phyloP scores from a whole-genome alignment of 345 rosid species.

The Lenwebbia sp. region DNA sequence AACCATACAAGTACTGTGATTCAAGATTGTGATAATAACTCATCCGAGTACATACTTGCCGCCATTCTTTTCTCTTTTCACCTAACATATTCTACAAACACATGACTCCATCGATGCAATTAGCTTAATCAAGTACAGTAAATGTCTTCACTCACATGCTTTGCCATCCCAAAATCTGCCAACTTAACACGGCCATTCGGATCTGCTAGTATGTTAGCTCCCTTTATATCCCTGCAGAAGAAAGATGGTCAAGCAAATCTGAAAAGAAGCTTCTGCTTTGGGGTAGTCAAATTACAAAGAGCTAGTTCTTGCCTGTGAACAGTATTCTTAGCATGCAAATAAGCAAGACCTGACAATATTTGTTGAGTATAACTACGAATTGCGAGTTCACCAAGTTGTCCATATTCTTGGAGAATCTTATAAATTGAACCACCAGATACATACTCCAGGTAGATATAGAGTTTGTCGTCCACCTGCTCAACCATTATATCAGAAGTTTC shows the following conservation, averaged over 20 bases:
- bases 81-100: not conserved
- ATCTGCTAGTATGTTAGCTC: conserved; percentile 74
- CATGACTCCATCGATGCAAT: not conserved
- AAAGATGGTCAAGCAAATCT: not conserved
- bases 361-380: conserved; percentile 73
- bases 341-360: conserved; percentile 68
- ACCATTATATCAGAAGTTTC: not conserved
- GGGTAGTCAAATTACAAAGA: not conserved
- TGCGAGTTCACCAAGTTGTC: conserved; percentile 51
- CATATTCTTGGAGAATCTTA: conserved; percentile 74
- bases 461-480: conserved; percentile 48
- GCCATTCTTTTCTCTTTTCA: not conserved
- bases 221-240: conserved; percentile 61
- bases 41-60: not conserved
- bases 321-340: conserved; percentile 51
- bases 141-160: conserved; percentile 43
- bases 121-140: not conserved
- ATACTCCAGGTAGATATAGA: conserved; percentile 70
- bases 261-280: not conserved
- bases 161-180: conserved; percentile 90
- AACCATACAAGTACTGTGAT: not conserved
- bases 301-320: conserved; percentile 49
- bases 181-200: conserved; percentile 68
- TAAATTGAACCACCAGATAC: conserved; percentile 79
- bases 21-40: not conserved